phyloP scores from a whole-genome alignment of 2,329 filamentous ascomycete genomes.

The Nigrospora sphaerica region DNA sequence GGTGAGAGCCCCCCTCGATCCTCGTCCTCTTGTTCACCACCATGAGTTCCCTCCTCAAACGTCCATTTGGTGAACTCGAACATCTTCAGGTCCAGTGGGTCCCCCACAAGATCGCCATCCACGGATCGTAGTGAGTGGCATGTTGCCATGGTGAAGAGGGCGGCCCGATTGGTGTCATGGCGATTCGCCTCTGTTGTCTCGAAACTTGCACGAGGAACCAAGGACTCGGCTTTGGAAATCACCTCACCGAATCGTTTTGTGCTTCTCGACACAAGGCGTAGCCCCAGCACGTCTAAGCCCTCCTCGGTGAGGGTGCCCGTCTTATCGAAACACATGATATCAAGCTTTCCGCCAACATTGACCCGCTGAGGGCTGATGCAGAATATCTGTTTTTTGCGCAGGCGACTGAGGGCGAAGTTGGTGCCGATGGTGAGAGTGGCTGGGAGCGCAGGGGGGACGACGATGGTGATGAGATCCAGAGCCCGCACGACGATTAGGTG shows the following conservation, averaged over 20 bases:
- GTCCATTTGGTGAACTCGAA: constrained; percentile 93
- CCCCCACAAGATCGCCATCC: constrained; percentile 82
- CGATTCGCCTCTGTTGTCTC: constrained; percentile 20
- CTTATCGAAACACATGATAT: constrained; percentile 97
- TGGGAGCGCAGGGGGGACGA: constrained; percentile 89
- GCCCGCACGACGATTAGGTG: constrained; percentile 88
- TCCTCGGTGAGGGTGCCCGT: constrained; percentile 98
- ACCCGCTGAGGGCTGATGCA: constrained; percentile 97
- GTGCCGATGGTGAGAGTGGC: constrained; percentile 95
- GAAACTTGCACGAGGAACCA: constrained; percentile 39
- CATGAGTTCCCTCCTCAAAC: constrained; percentile 80
- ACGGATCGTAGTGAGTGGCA: constrained; percentile 87
- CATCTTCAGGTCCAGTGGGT: constrained; percentile 96
- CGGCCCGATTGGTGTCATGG: constrained; percentile 42
- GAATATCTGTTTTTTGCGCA: constrained; percentile 88
- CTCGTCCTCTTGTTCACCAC: constrained; percentile 61
- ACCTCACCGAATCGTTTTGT: constrained; percentile 66
- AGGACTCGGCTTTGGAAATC: constrained; percentile 54
- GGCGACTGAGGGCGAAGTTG: constrained; percentile 81
- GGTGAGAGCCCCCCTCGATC: constrained; percentile 71
- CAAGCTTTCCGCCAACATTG: constrained; percentile 91
- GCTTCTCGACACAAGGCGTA: constrained; percentile 65
- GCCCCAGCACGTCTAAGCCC: constrained; percentile 85
- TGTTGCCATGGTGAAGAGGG: constrained; percentile 91
- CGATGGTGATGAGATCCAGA: constrained; percentile 92